Base-by-base conservation (phyloP, 2,329 filamentous ascomycete species). In the Monilinia fructigena region DNA sequence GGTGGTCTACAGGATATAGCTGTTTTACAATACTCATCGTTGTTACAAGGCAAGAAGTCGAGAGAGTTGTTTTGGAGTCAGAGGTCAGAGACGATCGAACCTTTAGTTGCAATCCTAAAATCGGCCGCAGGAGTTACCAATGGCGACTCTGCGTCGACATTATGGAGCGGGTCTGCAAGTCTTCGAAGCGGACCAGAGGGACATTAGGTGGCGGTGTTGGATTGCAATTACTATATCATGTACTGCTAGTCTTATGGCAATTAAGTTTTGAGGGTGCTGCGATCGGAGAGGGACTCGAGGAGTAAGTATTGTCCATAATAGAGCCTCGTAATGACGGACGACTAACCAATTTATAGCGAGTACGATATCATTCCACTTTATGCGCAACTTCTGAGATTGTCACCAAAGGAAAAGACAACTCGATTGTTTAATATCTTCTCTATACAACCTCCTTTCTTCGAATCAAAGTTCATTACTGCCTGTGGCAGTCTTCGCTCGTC, bases 331-430 rank as follows among this genome's bases (percentile, higher is more conserved):
- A 52, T 65, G 23, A 18, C 35, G 18, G n/a, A 47, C 20, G 60
- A 47, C 71, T 79, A 78, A 74, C 75, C 67, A 55, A 20, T n/a
- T 68, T 55, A 48, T 71, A 96, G 93, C 72, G 93, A 97, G 79
- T 92, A 97, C 79, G 93, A 98, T 75, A 89, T 98, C 72, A 85
- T 98, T 70, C 85, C 93, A 56, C 86, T 98, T 55, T 97, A 97
- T 78, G 93, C 91, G n/a, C 91, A 96, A 71, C 88, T 99, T 48
- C 83, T 99, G 65, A 90, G 93, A 65, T 83, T 97, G 53, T 98
- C 95, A 2, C 93, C 94, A 55, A 99, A 99, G 79, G 95, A 98
- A 78, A 99, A 99, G 83, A 98, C 94, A 1, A 98, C 94, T 0
- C 89, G 95, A 40, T 85, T 99, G 64, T 86, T 86, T 97, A 55